A percentile compares a stretch with the other conserved stretches of the same genome.
Evolutionary conservation across 306 rosid genomes (phyloP).

Genomic region (Leucaena leucocephala): DNA sequence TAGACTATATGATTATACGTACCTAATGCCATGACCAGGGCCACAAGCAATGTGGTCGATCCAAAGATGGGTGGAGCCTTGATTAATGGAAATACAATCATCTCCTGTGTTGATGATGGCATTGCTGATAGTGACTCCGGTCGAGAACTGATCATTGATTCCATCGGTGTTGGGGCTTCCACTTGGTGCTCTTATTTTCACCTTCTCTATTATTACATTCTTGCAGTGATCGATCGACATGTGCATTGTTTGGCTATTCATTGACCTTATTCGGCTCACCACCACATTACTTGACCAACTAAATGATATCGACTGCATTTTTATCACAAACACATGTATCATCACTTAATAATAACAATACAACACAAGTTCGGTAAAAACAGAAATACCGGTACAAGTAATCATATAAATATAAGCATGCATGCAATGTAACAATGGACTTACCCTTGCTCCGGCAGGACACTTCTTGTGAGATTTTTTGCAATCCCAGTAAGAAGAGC

Average conservation of each 20-base stretch:
- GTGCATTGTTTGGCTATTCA: slow-evolving; percentile 53
- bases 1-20: background rate
- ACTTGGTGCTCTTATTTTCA: slow-evolving; percentile 52
- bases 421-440: background rate
- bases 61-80: slow-evolving; percentile 50
- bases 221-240: slow-evolving; percentile 49
- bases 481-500: slow-evolving; percentile 39
- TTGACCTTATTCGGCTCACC: slow-evolving; percentile 48
- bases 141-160: slow-evolving; percentile 48
- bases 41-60: slow-evolving; percentile 51
- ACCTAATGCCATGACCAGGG: slow-evolving; percentile 70
- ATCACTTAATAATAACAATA: background rate
- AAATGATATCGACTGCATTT: slow-evolving; percentile 49
- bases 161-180: slow-evolving; percentile 67
- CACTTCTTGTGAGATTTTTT: slow-evolving; percentile 32
- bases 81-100: slow-evolving; percentile 56
- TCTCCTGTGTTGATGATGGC: slow-evolving; percentile 56
- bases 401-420: background rate
- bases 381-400: no score
- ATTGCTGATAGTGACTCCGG: slow-evolving; percentile 32
- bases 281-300: slow-evolving; percentile 46
- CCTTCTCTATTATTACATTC: slow-evolving; percentile 31
- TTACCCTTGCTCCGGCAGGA: slow-evolving; percentile 47
- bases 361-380: no score
- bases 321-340: background rate